These are phyloP conservation scores for Zygoascus sp. DNA, from an alignment of 1,139 yeast genomes.

Conservation along the genomic window DNA sequence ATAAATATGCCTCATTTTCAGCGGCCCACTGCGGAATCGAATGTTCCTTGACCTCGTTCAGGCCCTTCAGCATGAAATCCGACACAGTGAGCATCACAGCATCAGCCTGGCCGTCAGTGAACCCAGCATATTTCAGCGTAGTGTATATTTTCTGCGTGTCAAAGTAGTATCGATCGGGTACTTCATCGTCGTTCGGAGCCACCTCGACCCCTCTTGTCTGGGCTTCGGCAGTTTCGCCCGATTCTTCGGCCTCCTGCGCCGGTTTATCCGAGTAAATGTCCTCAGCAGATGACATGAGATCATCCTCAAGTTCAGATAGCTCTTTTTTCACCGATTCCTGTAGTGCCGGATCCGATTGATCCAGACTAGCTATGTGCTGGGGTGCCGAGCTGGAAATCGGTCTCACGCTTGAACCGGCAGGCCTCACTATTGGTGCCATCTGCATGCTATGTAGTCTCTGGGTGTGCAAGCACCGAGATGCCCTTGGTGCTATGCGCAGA, in stretches of 20 bases:
- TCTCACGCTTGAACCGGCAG: too few species aligned
- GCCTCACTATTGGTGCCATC: too few species aligned
- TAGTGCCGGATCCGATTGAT: too few species aligned
- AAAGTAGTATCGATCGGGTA: slow-evolving; percentile 25
- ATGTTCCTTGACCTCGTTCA: slow-evolving; percentile 53
- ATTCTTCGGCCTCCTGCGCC: background rate
- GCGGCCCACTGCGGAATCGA: slow-evolving; percentile 66
- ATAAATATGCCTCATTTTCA: slow-evolving; percentile 81
- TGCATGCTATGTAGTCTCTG: too few species aligned
- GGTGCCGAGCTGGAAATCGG: too few species aligned
- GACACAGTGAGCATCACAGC: slow-evolving; percentile 37
- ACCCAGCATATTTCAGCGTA: slow-evolving; percentile 36
- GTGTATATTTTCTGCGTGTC: slow-evolving; percentile 40
- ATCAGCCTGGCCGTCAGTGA: slow-evolving; percentile 39
- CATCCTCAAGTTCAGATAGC: background rate
- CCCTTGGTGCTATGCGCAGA: too few species aligned
- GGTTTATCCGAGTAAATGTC: background rate
- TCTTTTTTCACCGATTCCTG: background rate
- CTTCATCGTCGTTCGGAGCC: slow-evolving; percentile 9
- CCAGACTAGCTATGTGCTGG: too few species aligned
- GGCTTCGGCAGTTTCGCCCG: background rate
- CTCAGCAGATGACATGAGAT: slow-evolving; percentile 3
- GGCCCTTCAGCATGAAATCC: slow-evolving; percentile 37
- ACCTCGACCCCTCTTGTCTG: slow-evolving; percentile 7
- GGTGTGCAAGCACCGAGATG: too few species aligned